These are phyloP conservation scores for Saccharomycopsis selenospora DNA, from an alignment of 805 yeast species.

Conservation along the genomic window DNA sequence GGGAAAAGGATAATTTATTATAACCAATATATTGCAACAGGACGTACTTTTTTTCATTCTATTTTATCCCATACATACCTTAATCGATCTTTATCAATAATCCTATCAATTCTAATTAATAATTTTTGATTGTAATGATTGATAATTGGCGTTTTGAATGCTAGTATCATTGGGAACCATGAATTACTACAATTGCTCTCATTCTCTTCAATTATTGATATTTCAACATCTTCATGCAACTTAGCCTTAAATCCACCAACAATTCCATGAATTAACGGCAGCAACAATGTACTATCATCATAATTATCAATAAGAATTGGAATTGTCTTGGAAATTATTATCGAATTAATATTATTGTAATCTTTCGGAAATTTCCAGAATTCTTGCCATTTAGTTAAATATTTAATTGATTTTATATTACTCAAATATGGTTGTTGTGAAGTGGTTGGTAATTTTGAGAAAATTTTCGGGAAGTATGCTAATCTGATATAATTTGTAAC, in stretches of 20 bases:
- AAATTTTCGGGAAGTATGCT: conserved; percentile 4
- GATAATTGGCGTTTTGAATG: not conserved
- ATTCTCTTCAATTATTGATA: not conserved
- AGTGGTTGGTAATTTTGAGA: not conserved
- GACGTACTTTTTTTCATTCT: too few relatives aligned
- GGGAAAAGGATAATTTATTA: too few relatives aligned
- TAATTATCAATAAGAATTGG: too few relatives aligned
- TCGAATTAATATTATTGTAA: not conserved
- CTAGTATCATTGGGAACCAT: not conserved
- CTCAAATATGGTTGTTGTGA: not conserved
- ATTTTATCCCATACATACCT: not conserved
- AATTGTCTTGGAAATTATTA: too few relatives aligned
- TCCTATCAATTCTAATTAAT: not conserved
- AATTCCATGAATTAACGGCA: not conserved
- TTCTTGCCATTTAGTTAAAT: not conserved
- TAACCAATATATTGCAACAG: too few relatives aligned
- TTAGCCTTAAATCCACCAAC: conserved; percentile 1
- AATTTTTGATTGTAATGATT: not conserved
- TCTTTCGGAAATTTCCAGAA: not conserved
- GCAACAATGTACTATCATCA: too few relatives aligned
- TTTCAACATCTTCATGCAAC: not conserved
- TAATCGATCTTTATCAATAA: not conserved
- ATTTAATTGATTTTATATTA: not conserved
- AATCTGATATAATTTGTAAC: conserved; percentile 4
- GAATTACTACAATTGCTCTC: not conserved